Evolutionary conservation across 169 alveolate genomes (phyloP), one percentile per base, ranked within the genome.

Genomic region (Plasmodium berghei): DNA sequence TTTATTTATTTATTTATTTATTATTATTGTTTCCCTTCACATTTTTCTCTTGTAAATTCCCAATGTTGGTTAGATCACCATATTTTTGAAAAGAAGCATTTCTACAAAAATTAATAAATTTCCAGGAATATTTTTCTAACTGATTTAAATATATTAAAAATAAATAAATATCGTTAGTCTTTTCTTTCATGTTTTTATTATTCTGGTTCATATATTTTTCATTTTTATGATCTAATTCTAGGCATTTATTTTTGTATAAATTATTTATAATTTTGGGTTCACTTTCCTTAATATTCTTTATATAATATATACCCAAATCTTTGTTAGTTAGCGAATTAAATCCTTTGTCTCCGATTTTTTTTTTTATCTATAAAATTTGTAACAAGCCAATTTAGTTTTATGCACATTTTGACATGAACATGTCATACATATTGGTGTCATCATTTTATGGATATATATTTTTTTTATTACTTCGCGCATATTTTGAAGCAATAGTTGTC

Each of bases 91-190:
- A 62, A 9, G 74, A 62, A 26, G 18, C 42, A 66, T 52, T 66
- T 75, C 75, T 75, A 54, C 88, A 75, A 62, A 75, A 75, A 62
- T 75, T 73, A 75, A 74, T 75, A 66, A 75, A 75, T 66, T 73
- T 45, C 34, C 48, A 49, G 4, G 49, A 54, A 55, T 75, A 46
- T 48, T 75, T 66, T 75, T 75, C 88, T 55, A 75, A 26, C 28
- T 75, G 56, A 62, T 55, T 62, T 62, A 75, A 48, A 54, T 75
- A 66, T 22, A 20, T 46, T 56, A 75, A 28, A 52, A 75, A 75
- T 34, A 75, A 40, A 62, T 66, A 42, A 14, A 42, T 14, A 49
- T 56, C 63, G 26, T 75, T 62, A 54, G 42, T 75, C 18, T 40
- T 54, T 54, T 40, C 52, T 48, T 3, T 63, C 5, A 20, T 3